These are phyloP conservation scores for Clarkia xantiana DNA, from an alignment of 345 rosid genomes.

Conservation along the genomic window DNA sequence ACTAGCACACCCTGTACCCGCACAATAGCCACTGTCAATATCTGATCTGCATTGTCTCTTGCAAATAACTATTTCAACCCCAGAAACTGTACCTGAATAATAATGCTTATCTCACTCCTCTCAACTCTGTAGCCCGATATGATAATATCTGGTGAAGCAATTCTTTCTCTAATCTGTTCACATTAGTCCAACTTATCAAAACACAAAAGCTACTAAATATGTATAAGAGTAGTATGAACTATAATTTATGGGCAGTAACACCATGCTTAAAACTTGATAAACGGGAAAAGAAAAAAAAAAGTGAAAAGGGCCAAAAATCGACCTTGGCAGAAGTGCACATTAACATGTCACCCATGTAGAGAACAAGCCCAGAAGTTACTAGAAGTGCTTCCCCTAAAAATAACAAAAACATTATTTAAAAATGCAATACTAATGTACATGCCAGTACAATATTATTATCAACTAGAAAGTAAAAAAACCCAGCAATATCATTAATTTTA, in stretches of 20 bases:
- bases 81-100: constrained; percentile 44
- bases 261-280: background rate
- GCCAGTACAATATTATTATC: background rate
- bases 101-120: constrained; percentile 67
- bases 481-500: too few relatives aligned
- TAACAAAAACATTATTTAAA: background rate
- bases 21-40: constrained; percentile 7
- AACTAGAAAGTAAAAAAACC: background rate
- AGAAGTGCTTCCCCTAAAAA: constrained; percentile 75
- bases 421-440: background rate
- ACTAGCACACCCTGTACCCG: constrained; percentile 56
- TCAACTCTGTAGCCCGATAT: constrained; percentile 36
- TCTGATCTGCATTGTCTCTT: constrained; percentile 6
- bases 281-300: background rate
- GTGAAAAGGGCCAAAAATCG: constrained; percentile 12
- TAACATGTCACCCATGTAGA: constrained; percentile 78
- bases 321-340: constrained; percentile 66
- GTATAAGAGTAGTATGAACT: background rate
- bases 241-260: background rate
- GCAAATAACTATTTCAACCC: constrained; percentile 2
- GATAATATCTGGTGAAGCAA: constrained; percentile 27
- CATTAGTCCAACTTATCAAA: background rate
- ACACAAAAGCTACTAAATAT: background rate
- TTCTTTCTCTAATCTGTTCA: constrained; percentile 32
- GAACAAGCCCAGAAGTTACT: constrained; percentile 72